Evolutionary conservation across 768 basidiomycete genomes (phyloP), one percentile per base, ranked within the genome.

Genomic region (Boletus insuetus): DNA sequence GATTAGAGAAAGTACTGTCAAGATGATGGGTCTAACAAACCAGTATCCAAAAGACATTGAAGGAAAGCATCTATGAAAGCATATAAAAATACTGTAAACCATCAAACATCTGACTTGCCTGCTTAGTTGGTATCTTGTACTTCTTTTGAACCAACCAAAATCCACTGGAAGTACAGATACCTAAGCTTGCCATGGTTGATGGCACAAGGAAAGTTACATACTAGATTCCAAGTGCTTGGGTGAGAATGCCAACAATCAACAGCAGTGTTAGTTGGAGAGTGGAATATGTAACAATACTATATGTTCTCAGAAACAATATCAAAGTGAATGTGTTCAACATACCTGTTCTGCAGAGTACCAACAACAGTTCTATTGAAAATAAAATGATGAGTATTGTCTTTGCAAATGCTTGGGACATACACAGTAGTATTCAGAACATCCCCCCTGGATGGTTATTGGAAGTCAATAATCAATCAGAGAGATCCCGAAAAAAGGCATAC

Each of bases 371-470:
- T 87, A 59, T 24, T 20, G 6, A 40, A 35, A 14, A 38, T 49
- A 42, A 43, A 51, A 20, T 54, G 56, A 52, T 17, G 32, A 51
- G 7, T 10, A 8, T 26, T 29, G 42, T 49, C 24, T 49, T 47
- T 38, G 13, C 24, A 56, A 31, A n/a, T 31, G 11, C 20, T 16
- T 31, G 10, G 40, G 31, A 62, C 79, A 37, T 69, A 88, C 87
- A 88, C 84, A 38, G 85, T 83, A 0, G 88, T 89, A 63, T 89
- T 89, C 39, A 89, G 68, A 2, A 87, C 85, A 64, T 89, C 87
- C 29, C 86, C 86, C 85, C 85, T 87, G 53, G 17, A 41, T 29
- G 26, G 48, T 20, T 4, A 13, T 29, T 29, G 19, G 3, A 19
- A 24, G n/a, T 39, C 29, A 38, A 40, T 13, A 20, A 20, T 14